Percentiles rank a stretch among this genome's conserved stretches.
These are phyloP conservation scores for Prunus yedoensis DNA, from an alignment of 331 rosid species.

Conservation along the genomic window DNA sequence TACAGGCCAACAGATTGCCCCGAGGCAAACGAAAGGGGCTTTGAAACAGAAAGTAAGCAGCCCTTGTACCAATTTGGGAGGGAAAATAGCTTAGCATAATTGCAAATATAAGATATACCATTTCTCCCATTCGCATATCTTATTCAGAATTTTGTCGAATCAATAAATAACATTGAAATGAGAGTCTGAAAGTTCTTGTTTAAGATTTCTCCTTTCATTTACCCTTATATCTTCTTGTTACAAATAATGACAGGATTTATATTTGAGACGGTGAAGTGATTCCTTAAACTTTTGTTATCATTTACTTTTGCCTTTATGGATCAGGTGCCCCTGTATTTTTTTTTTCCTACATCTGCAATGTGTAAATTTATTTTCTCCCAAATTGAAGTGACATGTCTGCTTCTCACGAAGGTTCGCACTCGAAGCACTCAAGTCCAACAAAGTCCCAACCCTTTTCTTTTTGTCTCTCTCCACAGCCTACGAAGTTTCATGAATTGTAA, in stretches of 20 bases:
- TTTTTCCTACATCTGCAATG: background rate
- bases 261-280: no score
- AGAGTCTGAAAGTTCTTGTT: background rate
- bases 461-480: no score
- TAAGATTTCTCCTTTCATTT: background rate
- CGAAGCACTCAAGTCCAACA: no score
- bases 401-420: background rate
- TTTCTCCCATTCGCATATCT: background rate
- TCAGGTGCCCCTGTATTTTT: no score
- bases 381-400: background rate
- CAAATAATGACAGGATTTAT: background rate
- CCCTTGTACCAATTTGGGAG: constrained; percentile 10
- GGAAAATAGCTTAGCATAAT: constrained; percentile 1
- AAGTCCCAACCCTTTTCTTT: no score
- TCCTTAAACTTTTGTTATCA: no score
- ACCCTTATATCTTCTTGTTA: background rate
- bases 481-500: no score
- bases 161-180: background rate
- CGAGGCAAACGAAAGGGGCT: background rate
- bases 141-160: background rate
- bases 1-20: constrained; percentile 18
- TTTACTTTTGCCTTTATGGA: no score
- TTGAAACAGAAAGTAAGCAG: constrained; percentile 12
- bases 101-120: constrained; percentile 1
- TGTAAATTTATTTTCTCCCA: background rate